A percentile compares a stretch with the other conserved stretches of the same genome.
phyloP scores from a whole-genome alignment of 2,329 filamentous ascomycete species.

The Neonectria punicea region DNA sequence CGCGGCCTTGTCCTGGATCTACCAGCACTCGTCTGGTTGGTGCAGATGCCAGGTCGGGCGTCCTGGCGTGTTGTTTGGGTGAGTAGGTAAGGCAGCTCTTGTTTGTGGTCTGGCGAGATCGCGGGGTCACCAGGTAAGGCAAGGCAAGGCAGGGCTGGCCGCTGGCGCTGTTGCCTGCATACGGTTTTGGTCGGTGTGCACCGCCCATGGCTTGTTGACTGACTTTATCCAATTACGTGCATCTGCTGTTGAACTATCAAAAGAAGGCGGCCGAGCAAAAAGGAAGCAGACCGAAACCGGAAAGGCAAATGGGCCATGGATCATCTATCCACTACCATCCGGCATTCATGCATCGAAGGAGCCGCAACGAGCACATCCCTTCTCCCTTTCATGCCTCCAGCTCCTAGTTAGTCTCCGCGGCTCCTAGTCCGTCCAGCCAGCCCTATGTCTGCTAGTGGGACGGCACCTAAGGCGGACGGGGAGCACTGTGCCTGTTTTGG shows the following conservation, averaged over 20 bases:
- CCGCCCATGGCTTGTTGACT: background rate
- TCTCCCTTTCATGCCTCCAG: background rate
- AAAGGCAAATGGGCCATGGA: background rate
- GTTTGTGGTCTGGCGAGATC: background rate
- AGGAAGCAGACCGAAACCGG: background rate
- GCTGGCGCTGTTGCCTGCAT: constrained; percentile 1
- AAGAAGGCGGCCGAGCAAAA: background rate
- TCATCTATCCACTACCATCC: background rate
- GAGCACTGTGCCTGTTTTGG: constrained; percentile 4
- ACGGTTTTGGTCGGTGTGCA: background rate
- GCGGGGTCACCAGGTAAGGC: background rate
- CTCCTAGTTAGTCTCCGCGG: background rate
- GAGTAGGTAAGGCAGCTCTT: background rate
- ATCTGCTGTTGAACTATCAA: background rate
- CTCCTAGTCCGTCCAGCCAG: background rate
- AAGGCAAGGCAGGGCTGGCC: background rate
- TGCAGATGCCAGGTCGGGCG: background rate
- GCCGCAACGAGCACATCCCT: background rate
- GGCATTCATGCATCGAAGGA: background rate
- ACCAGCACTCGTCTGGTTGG: background rate
- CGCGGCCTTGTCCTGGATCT: background rate
- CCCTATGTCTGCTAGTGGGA: constrained; percentile 1
- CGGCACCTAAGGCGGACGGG: background rate
- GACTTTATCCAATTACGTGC: background rate
- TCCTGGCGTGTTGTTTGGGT: background rate